These are phyloP conservation scores for Glycine latifolia DNA, from an alignment of 306 rosid genomes.

Conservation along the genomic window DNA sequence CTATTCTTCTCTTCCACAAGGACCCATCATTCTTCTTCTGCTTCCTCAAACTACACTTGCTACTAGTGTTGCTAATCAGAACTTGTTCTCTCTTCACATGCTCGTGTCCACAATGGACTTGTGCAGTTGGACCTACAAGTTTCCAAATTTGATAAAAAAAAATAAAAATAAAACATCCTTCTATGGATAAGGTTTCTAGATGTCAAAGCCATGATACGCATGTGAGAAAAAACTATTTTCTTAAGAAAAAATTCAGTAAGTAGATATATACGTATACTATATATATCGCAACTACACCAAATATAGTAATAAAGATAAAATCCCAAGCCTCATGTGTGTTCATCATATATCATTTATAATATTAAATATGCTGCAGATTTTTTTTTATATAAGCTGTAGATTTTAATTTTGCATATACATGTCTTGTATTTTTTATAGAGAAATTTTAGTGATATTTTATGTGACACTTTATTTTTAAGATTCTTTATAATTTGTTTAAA, in stretches of 20 bases:
- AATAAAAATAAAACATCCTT: background rate
- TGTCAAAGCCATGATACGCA: slow-evolving; percentile 15
- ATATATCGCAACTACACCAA: slow-evolving; percentile 14
- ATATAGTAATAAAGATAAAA: background rate
- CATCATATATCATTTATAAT: slow-evolving; percentile 1
- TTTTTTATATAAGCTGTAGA: background rate
- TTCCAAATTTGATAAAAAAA: background rate
- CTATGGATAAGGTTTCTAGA: slow-evolving; percentile 25
- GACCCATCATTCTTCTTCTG: slow-evolving; percentile 48
- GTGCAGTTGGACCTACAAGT: slow-evolving; percentile 52
- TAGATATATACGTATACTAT: background rate
- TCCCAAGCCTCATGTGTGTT: background rate
- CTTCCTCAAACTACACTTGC: slow-evolving; percentile 42
- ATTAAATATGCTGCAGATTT: no score
- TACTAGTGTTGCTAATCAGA: slow-evolving; percentile 43
- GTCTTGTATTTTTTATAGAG: background rate
- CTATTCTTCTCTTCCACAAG: slow-evolving; percentile 51
- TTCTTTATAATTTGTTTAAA: no score
- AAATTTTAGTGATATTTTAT: no score
- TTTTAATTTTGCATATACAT: slow-evolving; percentile 5
- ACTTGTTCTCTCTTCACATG: slow-evolving; percentile 55
- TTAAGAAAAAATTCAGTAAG: background rate
- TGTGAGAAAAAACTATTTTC: slow-evolving; percentile 21
- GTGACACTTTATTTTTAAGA: no score
- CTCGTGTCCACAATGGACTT: slow-evolving; percentile 50